A percentile compares a stretch with the other conserved stretches of the same genome.
Evolutionary conservation across 148 eudicot species (phyloP).

Genomic region (Vaccinium macrocarpon): DNA sequence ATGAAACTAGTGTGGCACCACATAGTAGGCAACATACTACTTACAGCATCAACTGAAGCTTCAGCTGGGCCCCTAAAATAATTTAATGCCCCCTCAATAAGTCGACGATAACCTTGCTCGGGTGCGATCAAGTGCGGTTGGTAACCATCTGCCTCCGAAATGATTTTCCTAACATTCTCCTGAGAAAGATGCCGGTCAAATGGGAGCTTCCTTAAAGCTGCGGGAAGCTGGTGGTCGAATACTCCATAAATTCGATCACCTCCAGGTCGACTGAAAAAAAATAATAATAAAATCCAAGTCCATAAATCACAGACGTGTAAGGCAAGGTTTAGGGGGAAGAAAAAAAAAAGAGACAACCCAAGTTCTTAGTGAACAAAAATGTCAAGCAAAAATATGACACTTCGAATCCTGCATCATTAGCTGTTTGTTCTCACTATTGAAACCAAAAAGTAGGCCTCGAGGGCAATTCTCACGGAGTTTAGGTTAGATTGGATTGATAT

Average conservation of each 20-base stretch:
- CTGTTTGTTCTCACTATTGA: not conserved
- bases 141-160: constrained; percentile 73
- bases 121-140: constrained; percentile 80
- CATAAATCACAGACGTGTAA: not conserved
- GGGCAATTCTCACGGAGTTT: not conserved
- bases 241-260: constrained; percentile 72
- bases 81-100: constrained; percentile 61
- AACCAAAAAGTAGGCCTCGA: not conserved
- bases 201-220: constrained; percentile 67
- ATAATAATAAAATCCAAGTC: constrained; percentile 18
- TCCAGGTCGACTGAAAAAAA: constrained; percentile 60
- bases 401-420: not conserved
- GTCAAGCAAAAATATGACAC: too few species aligned
- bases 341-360: not conserved
- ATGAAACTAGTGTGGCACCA: not conserved
- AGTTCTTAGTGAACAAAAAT: not conserved
- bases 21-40: constrained; percentile 15
- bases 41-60: constrained; percentile 75
- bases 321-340: not conserved
- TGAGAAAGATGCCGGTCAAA: constrained; percentile 66
- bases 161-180: constrained; percentile 56
- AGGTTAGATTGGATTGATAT: not conserved
- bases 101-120: constrained; percentile 71
- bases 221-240: constrained; percentile 75
- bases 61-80: constrained; percentile 71